A percentile compares a stretch with the other conserved stretches of the same genome.
Conservation (phyloP, 2,329 filamentous ascomycete genomes). For the Phialophora verrucosa region DNA sequence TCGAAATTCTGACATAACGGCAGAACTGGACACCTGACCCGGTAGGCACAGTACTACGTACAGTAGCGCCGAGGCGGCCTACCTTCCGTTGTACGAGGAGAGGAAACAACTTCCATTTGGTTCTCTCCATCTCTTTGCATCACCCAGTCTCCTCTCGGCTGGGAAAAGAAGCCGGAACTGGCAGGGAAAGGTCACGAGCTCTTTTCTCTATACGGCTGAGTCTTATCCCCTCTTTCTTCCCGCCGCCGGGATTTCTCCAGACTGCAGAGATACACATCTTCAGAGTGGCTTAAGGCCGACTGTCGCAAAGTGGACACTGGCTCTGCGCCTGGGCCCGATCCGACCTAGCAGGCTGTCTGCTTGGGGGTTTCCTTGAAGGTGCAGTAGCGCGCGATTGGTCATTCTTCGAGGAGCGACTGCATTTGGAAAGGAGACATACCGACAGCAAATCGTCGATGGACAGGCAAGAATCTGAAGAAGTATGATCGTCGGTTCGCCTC, state of each 20-base stretch:
- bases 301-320: conserved; percentile 16
- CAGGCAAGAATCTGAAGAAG: neutral
- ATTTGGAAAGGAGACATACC: neutral
- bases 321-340: neutral
- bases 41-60: neutral
- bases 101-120: neutral
- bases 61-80: neutral
- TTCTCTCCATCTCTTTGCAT: neutral
- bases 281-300: conserved; percentile 4
- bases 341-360: neutral
- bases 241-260: neutral
- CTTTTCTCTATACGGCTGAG: neutral
- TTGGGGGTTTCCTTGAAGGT: conserved; percentile 13
- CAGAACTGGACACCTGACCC: neutral
- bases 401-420: neutral
- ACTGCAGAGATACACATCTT: conserved; percentile 7
- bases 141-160: neutral
- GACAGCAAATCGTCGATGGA: neutral
- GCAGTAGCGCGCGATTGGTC: conserved; percentile 4
- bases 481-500: neutral
- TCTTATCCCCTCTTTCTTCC: neutral
- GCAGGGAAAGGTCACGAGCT: neutral
- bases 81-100: neutral
- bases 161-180: neutral
- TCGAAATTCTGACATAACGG: neutral